Evolutionary conservation across 2,329 filamentous ascomycete genomes (phyloP).

Genomic region (Zymoseptoria crescenta): DNA sequence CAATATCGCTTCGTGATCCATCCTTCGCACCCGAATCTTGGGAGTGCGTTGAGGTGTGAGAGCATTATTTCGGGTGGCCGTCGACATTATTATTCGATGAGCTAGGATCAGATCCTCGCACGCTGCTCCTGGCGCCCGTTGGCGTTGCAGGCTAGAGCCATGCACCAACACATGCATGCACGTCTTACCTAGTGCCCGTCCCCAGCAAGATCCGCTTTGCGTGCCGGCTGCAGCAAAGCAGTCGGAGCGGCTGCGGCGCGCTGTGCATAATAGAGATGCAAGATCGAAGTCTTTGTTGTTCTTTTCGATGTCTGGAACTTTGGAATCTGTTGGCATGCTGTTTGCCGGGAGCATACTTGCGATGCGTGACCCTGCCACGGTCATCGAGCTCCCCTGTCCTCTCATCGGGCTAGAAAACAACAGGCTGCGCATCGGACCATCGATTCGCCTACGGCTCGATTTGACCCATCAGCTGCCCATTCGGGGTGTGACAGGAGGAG

Average conservation of each 20-base stretch:
- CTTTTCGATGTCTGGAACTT: slow-evolving; percentile 4
- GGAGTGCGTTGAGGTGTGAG: slow-evolving; percentile 1
- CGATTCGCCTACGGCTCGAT: slow-evolving; percentile 13
- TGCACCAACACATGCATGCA: slow-evolving; percentile 2
- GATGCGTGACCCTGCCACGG: slow-evolving; percentile 2
- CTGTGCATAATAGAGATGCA: slow-evolving; percentile 3
- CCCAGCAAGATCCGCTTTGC: slow-evolving; percentile 3
- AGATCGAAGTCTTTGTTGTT: neutral
- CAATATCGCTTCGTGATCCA: neutral
- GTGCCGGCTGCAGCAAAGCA: slow-evolving; percentile 2
- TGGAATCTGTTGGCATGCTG: neutral
- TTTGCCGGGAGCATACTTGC: neutral
- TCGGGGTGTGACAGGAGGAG: slow-evolving; percentile 9
- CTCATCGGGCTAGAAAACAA: slow-evolving; percentile 1
- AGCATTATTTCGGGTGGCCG: neutral
- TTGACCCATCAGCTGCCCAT: slow-evolving; percentile 9
- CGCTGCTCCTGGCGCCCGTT: slow-evolving; percentile 2
- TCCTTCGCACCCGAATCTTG: neutral
- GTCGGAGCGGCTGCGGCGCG: neutral
- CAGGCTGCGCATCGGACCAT: slow-evolving; percentile 6
- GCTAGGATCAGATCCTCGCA: neutral
- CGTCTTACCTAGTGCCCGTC: slow-evolving; percentile 5
- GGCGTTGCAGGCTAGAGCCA: slow-evolving; percentile 6
- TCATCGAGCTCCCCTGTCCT: neutral
- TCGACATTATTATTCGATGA: neutral